A percentile compares a stretch with the other conserved stretches of the same genome.
Evolutionary conservation across 1,284 basidiomycete genomes (phyloP).

Genomic region (Cutaneotrichosporon sp.): DNA sequence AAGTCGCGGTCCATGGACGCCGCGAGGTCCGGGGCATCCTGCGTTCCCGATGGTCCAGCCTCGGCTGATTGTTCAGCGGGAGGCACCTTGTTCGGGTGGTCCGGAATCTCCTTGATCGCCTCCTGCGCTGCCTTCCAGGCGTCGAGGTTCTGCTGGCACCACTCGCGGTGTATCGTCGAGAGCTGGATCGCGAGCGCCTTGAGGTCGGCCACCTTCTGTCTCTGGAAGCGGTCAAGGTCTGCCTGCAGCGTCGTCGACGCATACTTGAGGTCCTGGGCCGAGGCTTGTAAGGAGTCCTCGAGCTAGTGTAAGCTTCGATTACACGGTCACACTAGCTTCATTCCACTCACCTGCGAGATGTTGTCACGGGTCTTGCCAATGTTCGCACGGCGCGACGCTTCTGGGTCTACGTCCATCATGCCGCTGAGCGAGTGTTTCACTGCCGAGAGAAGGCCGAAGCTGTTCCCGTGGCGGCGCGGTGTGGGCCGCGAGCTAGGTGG

Average conservation of each 20-base stretch:
- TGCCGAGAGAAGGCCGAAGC: conserved; percentile 86
- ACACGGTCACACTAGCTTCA: neutral
- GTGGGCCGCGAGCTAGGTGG: conserved; percentile 6
- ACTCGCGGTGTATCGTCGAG: conserved; percentile 86
- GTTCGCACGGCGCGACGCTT: conserved; percentile 84
- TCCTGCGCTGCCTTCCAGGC: conserved; percentile 94
- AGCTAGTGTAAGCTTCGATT: conserved; percentile 58
- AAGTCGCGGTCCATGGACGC: conserved; percentile 23
- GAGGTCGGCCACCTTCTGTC: conserved; percentile 95
- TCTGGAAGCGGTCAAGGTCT: conserved; percentile 95
- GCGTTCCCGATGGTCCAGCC: conserved; percentile 2
- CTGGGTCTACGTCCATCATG: conserved; percentile 98
- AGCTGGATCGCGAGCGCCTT: conserved; percentile 87
- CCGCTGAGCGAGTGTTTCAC: conserved; percentile 92
- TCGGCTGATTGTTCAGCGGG: conserved; percentile 3
- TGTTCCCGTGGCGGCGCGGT: conserved; percentile 42
- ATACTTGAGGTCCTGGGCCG: conserved; percentile 90
- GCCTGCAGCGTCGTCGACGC: conserved; percentile 94
- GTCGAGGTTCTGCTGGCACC: conserved; percentile 95
- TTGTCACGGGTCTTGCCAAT: conserved; percentile 93
- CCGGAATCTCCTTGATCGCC: conserved; percentile 82
- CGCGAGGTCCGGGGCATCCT: conserved; percentile 2
- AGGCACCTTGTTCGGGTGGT: conserved; percentile 69
- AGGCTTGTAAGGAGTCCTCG: conserved; percentile 84
- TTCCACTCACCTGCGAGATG: conserved; percentile 74